Evolutionary conservation across 2,329 filamentous ascomycete genomes (phyloP).

Genomic region (Coniella vitis): DNA sequence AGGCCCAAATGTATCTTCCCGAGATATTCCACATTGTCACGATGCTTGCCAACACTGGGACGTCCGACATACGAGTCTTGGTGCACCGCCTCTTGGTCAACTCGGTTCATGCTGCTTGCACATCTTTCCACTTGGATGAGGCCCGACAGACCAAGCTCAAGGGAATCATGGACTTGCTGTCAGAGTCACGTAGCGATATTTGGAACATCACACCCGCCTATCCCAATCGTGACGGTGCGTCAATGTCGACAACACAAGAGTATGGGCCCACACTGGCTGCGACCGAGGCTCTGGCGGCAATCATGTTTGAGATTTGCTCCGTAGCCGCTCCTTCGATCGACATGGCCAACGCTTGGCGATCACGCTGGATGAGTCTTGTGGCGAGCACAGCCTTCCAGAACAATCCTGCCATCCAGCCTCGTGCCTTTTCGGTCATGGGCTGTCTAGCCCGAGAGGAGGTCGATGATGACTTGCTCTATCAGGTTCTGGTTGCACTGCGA

Average conservation of each 20-base stretch:
- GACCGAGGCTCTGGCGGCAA: conserved; percentile 54
- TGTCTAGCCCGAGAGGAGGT: conserved; percentile 65
- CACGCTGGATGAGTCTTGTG: conserved; percentile 67
- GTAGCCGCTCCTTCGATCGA: conserved; percentile 59
- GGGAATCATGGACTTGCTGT: conserved; percentile 49
- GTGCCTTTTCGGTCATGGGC: conserved; percentile 65
- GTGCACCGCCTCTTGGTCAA: conserved; percentile 61
- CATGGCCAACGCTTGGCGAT: conserved; percentile 61
- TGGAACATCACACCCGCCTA: conserved; percentile 42
- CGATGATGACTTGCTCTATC: conserved; percentile 64
- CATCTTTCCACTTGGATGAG: conserved; percentile 58
- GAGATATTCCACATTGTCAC: conserved; percentile 66
- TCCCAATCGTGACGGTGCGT: conserved; percentile 42
- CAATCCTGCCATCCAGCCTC: conserved; percentile 63
- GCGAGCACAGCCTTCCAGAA: conserved; percentile 68
- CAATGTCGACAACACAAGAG: conserved; percentile 49
- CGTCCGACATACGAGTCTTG: conserved; percentile 46
- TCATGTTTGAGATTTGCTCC: conserved; percentile 57
- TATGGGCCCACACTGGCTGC: conserved; percentile 42
- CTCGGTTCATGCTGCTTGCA: conserved; percentile 61
- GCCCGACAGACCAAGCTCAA: conserved; percentile 48
- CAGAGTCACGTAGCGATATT: conserved; percentile 52
- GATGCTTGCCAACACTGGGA: conserved; percentile 61
- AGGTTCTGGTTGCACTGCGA: conserved; percentile 61
- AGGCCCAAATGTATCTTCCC: conserved; percentile 60